phyloP scores from a whole-genome alignment of 1,139 yeast genomes.

The Scheffersomyces insectosa region DNA sequence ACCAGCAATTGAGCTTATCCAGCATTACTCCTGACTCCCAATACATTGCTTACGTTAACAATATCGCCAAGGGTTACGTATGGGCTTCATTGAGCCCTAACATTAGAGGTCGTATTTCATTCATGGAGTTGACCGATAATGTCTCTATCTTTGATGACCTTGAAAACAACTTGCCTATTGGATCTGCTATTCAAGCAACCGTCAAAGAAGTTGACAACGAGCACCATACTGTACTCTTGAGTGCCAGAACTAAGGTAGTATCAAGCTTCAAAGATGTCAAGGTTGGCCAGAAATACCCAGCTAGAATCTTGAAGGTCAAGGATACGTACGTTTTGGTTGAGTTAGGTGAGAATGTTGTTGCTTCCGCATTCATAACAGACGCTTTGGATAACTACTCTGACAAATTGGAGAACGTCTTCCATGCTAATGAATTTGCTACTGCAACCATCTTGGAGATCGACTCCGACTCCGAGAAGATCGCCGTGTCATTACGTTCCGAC shows the following conservation, averaged over 20 bases:
- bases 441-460: constrained; percentile 65
- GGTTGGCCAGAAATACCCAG: constrained; percentile 64
- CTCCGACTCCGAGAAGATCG: constrained; percentile 53
- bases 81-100: constrained; percentile 75
- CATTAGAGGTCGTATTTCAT: constrained; percentile 65
- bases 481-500: constrained; percentile 62
- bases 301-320: constrained; percentile 61
- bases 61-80: constrained; percentile 51
- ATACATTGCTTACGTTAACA: constrained; percentile 54
- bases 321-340: constrained; percentile 67
- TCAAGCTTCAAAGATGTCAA: constrained; percentile 50
- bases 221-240: constrained; percentile 50
- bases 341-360: constrained; percentile 61
- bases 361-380: constrained; percentile 73
- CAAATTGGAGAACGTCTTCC: constrained; percentile 53
- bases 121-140: constrained; percentile 65
- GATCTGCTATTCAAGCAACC: constrained; percentile 63
- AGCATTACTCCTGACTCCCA: constrained; percentile 44
- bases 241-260: constrained; percentile 48
- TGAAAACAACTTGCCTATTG: constrained; percentile 63
- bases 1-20: constrained; percentile 33
- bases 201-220: constrained; percentile 57
- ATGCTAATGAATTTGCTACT: constrained; percentile 56
- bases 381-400: constrained; percentile 71
- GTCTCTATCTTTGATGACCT: constrained; percentile 51